phyloP scores from a whole-genome alignment of 345 rosid species.

The Pistacia vera region DNA sequence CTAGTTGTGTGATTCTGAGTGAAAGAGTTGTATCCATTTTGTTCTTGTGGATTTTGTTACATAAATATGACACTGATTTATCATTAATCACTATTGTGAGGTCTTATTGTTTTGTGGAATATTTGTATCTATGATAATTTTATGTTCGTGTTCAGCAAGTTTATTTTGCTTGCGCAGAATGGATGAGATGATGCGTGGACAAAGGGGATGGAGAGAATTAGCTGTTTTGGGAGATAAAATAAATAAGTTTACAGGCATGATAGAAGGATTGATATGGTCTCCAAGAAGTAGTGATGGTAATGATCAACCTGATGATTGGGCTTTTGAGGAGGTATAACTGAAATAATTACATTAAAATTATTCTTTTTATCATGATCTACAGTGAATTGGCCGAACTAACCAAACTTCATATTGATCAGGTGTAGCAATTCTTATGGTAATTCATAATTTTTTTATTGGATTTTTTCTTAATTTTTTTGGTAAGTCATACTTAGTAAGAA shows the following conservation, averaged over 20 bases:
- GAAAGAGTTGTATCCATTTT: background rate
- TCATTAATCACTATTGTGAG: background rate
- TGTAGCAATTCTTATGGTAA: background rate
- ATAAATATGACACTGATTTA: background rate
- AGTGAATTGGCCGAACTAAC: too few relatives aligned
- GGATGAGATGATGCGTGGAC: slow-evolving; percentile 99
- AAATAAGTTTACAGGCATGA: slow-evolving; percentile 86
- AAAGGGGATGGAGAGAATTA: slow-evolving; percentile 93
- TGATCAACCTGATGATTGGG: slow-evolving; percentile 55
- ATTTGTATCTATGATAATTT: background rate
- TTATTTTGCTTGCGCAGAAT: slow-evolving; percentile 47
- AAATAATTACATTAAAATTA: background rate
- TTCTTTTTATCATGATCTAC: background rate
- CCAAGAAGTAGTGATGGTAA: slow-evolving; percentile 63
- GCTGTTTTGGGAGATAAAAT: slow-evolving; percentile 84
- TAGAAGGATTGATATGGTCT: slow-evolving; percentile 96
- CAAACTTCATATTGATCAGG: background rate
- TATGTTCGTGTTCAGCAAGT: slow-evolving; percentile 12
- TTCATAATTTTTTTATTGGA: too few relatives aligned
- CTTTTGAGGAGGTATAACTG: slow-evolving; percentile 67
- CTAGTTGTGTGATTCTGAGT: background rate
- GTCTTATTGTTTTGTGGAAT: slow-evolving; percentile 2
- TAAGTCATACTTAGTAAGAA: too few relatives aligned
- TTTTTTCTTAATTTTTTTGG: too few relatives aligned
- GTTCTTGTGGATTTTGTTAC: background rate